phyloP scores from a whole-genome alignment of 164 flowering plant genomes.

The Sedum album region DNA sequence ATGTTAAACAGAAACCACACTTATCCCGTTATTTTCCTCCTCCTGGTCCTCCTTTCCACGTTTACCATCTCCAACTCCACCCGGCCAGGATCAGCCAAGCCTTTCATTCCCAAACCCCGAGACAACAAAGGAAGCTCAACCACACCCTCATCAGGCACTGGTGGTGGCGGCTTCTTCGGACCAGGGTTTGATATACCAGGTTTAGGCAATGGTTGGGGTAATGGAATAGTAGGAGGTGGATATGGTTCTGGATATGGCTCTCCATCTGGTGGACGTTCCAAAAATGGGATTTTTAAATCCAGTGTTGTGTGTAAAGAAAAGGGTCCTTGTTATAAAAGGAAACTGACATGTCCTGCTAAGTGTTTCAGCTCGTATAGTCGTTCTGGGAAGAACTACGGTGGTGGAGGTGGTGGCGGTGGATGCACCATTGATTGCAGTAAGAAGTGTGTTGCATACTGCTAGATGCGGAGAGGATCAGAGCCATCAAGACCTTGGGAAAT shows the following conservation, averaged over 20 bases:
- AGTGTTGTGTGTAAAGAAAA: slow-evolving; percentile 56
- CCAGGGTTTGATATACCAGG: slow-evolving; percentile 26
- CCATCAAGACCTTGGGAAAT: background rate
- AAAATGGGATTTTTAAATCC: slow-evolving; percentile 46
- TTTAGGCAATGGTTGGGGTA: slow-evolving; percentile 17
- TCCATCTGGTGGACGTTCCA: slow-evolving; percentile 56
- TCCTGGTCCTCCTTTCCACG: background rate
- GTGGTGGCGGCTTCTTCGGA: slow-evolving; percentile 14
- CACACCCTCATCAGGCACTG: background rate
- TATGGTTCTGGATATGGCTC: slow-evolving; percentile 69
- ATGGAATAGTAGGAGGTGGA: slow-evolving; percentile 48
- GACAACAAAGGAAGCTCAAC: background rate
- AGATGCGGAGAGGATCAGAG: slow-evolving; percentile 7
- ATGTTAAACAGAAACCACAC: background rate
- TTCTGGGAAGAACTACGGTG: slow-evolving; percentile 72
- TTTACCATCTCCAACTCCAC: background rate
- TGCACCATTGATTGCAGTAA: slow-evolving; percentile 87
- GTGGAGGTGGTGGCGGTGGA: slow-evolving; percentile 93
- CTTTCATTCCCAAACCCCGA: background rate
- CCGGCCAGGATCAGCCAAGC: background rate
- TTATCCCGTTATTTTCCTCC: background rate
- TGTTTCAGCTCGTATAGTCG: slow-evolving; percentile 68
- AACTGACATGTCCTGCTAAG: slow-evolving; percentile 77
- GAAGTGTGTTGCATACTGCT: slow-evolving; percentile 75
- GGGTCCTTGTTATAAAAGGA: slow-evolving; percentile 72